Evolutionary conservation across 83 land plant species (phyloP), one percentile per base, ranked within the genome.

Genomic region (Picea engelmannii): DNA sequence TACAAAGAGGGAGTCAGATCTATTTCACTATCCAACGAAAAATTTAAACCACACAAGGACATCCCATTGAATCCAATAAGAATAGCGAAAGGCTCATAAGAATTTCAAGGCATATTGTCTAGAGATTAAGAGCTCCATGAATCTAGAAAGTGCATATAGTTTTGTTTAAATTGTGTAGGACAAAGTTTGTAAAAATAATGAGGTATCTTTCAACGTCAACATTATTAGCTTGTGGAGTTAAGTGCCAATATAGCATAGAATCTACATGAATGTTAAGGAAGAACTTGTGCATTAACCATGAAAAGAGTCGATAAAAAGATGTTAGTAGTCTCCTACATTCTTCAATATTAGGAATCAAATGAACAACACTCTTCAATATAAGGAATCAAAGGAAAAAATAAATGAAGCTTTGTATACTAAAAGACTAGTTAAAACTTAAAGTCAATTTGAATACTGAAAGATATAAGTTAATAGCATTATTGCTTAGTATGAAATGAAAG

Each of bases 31-130:
- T 47, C 58, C 25, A 3, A 24, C 11, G 25, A 21, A 47, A 27
- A 74, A 44, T 74, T 44, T 44, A 74, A 74, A 47, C 77, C 59
- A 74, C 77, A 74, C 75, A 70, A 6, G 58, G 42, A 47, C 52
- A 44, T 74, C 10, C 49, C 77, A 49, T 6, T 47, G 15, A 9
- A 74, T 47, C 59, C 59, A 21, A 20, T 44, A 10, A n/a, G 38
- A 69, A 42, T 35, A 11, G 73, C 0, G 21, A 69, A 69, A 69
- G 10, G 59, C 16, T 55, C 15, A 3, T 55, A 3, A 55, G 59
- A 2, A 3, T 13, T 13, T 55, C 13, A 3, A 55, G 16, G 4
- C 59, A 12, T 55, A 9, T 49, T 49, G 55, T 49, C 55, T 2
- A 49, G 55, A 49, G 55, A 11, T 9, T 1, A 35, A 35, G 38